Percentiles rank a stretch among this genome's conserved stretches.
phyloP scores from a whole-genome alignment of 2,329 filamentous ascomycete genomes.

The Neopestalotiopsis sp. region DNA sequence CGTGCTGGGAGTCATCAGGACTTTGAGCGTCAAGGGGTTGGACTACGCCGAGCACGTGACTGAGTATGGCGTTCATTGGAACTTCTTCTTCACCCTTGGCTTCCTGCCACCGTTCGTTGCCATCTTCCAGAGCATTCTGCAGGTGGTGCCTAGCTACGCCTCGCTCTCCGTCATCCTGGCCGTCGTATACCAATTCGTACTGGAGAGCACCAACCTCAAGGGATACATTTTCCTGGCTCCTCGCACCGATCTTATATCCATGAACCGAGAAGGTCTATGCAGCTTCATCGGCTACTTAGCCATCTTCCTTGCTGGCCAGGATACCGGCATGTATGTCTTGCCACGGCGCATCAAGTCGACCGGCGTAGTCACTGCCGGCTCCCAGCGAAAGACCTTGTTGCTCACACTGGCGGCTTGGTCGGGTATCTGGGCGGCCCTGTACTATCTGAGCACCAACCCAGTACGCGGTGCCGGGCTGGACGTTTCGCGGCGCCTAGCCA shows the following conservation, averaged over 20 bases:
- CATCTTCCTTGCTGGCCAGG: slow-evolving; percentile 91
- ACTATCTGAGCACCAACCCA: slow-evolving; percentile 71
- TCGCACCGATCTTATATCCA: slow-evolving; percentile 78
- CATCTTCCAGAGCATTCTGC: slow-evolving; percentile 75
- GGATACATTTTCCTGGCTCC: slow-evolving; percentile 83
- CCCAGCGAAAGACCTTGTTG: slow-evolving; percentile 64
- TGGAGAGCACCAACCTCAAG: slow-evolving; percentile 81
- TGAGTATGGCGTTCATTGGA: slow-evolving; percentile 99
- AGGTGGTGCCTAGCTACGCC: slow-evolving; percentile 77
- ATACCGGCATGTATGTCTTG: slow-evolving; percentile 79
- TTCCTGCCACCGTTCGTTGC: slow-evolving; percentile 89
- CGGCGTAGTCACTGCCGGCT: slow-evolving; percentile 46
- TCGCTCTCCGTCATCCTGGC: slow-evolving; percentile 73
- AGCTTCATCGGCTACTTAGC: slow-evolving; percentile 93
- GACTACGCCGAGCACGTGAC: slow-evolving; percentile 98
- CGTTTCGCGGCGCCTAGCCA: slow-evolving; percentile 89
- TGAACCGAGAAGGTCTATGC: slow-evolving; percentile 95
- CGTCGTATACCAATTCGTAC: slow-evolving; percentile 73
- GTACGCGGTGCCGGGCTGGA: slow-evolving; percentile 73
- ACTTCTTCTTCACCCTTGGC: slow-evolving; percentile 97
- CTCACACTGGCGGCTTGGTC: slow-evolving; percentile 70
- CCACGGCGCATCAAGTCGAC: slow-evolving; percentile 59
- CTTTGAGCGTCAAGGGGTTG: slow-evolving; percentile 89
- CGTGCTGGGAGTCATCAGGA: slow-evolving; percentile 77
- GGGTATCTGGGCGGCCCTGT: slow-evolving; percentile 72